These are phyloP conservation scores for Sugiyamaella sp. DNA, from an alignment of 1,139 yeast species.

Conservation along the genomic window DNA sequence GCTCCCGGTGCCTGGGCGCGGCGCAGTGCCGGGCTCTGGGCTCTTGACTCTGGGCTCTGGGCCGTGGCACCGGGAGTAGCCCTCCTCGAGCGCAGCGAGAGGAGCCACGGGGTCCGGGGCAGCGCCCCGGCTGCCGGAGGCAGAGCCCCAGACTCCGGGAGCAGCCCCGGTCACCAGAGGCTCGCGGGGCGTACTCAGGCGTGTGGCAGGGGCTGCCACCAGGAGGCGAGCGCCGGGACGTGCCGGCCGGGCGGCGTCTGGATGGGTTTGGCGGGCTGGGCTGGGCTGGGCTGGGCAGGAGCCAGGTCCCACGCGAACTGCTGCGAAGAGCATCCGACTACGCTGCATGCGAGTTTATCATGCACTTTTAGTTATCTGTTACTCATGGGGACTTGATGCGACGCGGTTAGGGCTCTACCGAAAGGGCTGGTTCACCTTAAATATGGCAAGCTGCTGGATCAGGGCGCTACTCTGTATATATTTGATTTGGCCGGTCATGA, in stretches of 20 bases:
- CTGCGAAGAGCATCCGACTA: too few species aligned
- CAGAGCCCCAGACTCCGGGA: slow-evolving; percentile 2
- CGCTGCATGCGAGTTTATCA: neutral
- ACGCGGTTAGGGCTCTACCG: neutral
- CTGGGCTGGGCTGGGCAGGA: neutral
- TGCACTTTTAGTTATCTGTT: neutral
- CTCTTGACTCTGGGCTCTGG: too few species aligned
- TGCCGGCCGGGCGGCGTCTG: too few species aligned
- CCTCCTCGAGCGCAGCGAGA: neutral
- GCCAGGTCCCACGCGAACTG: neutral
- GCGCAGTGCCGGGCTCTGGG: too few species aligned
- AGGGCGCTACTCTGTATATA: neutral
- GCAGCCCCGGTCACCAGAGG: neutral
- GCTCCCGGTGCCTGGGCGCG: too few species aligned
- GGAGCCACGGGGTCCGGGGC: slow-evolving; percentile 3
- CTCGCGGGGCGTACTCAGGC: neutral
- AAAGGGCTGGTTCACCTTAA: neutral
- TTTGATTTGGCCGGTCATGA: too few species aligned
- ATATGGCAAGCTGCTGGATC: too few species aligned
- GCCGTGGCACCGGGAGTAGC: neutral
- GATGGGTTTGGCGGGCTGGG: too few species aligned
- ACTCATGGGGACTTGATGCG: neutral
- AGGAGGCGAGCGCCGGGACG: too few species aligned
- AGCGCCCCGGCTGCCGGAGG: slow-evolving; percentile 2
- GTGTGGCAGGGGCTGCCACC: neutral